Evolutionary conservation across 1,284 basidiomycete genomes (phyloP).

Genomic region (Entoloma clypeatum): DNA sequence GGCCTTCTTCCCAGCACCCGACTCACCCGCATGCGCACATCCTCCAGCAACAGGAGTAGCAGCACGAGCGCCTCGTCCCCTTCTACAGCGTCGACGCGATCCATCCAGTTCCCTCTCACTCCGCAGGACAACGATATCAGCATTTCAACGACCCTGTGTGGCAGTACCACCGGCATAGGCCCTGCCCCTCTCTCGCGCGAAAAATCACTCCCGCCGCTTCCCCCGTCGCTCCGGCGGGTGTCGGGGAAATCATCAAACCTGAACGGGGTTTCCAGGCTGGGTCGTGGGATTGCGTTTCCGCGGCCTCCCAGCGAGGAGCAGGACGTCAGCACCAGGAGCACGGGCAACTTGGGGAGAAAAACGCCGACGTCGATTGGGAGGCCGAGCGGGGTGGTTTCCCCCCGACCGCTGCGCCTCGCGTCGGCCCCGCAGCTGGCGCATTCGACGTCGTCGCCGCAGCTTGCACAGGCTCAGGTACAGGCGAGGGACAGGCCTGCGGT

Average conservation of each 20-base stretch:
- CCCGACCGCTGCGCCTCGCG: constrained; percentile 4
- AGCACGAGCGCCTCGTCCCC: constrained; percentile 4
- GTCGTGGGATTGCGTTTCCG: background rate
- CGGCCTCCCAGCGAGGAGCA: background rate
- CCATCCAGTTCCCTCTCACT: constrained; percentile 8
- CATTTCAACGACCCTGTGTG: too few relatives aligned
- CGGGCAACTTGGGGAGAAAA: background rate
- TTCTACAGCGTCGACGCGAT: constrained; percentile 6
- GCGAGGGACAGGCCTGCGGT: constrained; percentile 32
- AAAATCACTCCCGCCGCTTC: constrained; percentile 19
- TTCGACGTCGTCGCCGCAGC: constrained; percentile 16
- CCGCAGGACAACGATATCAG: constrained; percentile 1
- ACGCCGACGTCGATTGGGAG: constrained; percentile 1
- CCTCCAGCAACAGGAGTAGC: background rate
- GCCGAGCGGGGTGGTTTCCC: constrained; percentile 3
- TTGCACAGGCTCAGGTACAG: constrained; percentile 10
- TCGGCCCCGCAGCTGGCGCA: constrained; percentile 20
- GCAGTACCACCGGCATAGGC: background rate
- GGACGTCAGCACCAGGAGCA: background rate
- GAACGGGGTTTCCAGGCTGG: background rate
- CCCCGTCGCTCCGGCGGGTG: constrained; percentile 7
- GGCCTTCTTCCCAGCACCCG: too few relatives aligned
- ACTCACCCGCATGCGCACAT: too few relatives aligned
- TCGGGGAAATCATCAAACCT: constrained; percentile 9
- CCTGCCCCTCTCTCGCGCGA: constrained; percentile 23